Evolutionary conservation across 1,284 basidiomycete species (phyloP).

Genomic region (Fomitopsis palustris): DNA sequence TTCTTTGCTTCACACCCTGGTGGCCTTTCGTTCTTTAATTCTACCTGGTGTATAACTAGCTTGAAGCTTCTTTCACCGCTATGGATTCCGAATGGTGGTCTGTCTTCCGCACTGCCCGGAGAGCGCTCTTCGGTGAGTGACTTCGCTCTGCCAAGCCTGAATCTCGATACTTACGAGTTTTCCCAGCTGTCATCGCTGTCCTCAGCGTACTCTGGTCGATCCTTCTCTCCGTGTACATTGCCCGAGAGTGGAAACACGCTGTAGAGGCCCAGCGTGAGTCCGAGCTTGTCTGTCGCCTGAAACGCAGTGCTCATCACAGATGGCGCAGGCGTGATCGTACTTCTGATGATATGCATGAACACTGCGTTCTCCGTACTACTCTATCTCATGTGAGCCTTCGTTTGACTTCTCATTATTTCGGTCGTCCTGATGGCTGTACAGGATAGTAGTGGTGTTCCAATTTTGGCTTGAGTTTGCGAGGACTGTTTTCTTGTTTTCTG

Average conservation of each 20-base stretch:
- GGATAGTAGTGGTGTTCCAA: constrained; percentile 44
- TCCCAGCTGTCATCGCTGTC: constrained; percentile 36
- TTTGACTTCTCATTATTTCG: neutral
- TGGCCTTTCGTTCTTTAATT: constrained; percentile 12
- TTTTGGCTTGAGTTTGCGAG: constrained; percentile 42
- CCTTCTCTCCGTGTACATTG: constrained; percentile 37
- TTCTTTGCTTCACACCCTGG: constrained; percentile 15
- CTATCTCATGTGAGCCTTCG: constrained; percentile 42
- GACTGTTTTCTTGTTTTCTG: constrained; percentile 32
- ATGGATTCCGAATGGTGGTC: constrained; percentile 29
- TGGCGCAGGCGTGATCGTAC: constrained; percentile 35
- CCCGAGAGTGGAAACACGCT: constrained; percentile 38
- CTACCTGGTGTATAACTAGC: constrained; percentile 9
- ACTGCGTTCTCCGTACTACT: constrained; percentile 38
- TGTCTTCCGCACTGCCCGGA: constrained; percentile 28
- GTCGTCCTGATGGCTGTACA: constrained; percentile 17
- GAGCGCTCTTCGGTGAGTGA: constrained; percentile 29
- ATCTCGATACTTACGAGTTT: constrained; percentile 1
- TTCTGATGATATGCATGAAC: constrained; percentile 34
- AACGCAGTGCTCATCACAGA: neutral
- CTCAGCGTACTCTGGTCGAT: constrained; percentile 36
- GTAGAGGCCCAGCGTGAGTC: constrained; percentile 35
- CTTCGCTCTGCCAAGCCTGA: neutral
- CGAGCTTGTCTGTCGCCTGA: neutral
- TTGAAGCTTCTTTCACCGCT: constrained; percentile 4